Conservation (phyloP, 805 yeast genomes). For the Kodamaea lidongshanica region DNA sequence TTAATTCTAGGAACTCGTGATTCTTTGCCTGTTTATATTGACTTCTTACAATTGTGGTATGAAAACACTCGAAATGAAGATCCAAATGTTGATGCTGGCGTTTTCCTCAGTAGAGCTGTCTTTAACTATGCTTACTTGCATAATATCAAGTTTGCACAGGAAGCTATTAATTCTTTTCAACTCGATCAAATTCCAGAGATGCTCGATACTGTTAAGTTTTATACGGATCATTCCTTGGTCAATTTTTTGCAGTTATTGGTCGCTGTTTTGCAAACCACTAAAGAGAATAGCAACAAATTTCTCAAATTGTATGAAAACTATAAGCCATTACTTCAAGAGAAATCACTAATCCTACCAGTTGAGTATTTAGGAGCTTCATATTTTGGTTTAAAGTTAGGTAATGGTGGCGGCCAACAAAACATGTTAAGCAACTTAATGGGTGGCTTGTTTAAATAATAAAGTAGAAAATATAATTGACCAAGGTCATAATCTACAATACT, state of each 20-base stretch:
- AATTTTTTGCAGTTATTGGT: slow-evolving; percentile 68
- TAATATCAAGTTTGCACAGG: slow-evolving; percentile 55
- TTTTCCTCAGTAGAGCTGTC: slow-evolving; percentile 51
- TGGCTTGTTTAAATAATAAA: slow-evolving; percentile 35
- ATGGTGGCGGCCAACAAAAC: slow-evolving; percentile 34
- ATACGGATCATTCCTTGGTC: slow-evolving; percentile 40
- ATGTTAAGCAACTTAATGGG: slow-evolving; percentile 63
- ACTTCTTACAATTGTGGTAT: slow-evolving; percentile 43
- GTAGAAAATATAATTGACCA: no score
- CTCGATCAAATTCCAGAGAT: slow-evolving; percentile 10
- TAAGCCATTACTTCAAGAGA: slow-evolving; percentile 24
- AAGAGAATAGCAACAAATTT: slow-evolving; percentile 41
- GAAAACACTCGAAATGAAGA: slow-evolving; percentile 14
- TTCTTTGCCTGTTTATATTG: slow-evolving; percentile 34
- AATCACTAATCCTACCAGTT: slow-evolving; percentile 41
- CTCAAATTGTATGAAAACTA: slow-evolving; percentile 49
- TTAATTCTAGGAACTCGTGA: slow-evolving; percentile 61
- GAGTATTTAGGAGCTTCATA: slow-evolving; percentile 55
- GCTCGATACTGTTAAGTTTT: slow-evolving; percentile 27
- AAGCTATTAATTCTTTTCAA: slow-evolving; percentile 21
- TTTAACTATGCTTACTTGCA: slow-evolving; percentile 66
- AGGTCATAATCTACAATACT: no score
- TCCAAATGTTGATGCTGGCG: slow-evolving; percentile 28
- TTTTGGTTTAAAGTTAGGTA: slow-evolving; percentile 49
- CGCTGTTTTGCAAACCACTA: slow-evolving; percentile 45